phyloP scores from a whole-genome alignment of 108 stramenopile genomes.

The Skeletonema potamos region DNA sequence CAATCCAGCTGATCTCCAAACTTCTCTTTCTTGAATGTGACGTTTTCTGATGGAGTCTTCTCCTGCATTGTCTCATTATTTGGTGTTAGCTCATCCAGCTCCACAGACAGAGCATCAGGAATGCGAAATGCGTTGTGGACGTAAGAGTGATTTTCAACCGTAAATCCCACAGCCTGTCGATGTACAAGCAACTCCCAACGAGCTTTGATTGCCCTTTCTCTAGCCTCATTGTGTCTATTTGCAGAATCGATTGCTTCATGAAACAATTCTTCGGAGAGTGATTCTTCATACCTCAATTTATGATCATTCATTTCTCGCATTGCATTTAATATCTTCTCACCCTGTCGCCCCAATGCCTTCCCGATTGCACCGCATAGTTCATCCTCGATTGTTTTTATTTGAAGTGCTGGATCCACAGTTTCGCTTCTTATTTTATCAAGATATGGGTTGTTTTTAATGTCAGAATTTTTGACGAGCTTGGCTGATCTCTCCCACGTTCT shows the following conservation, averaged over 20 bases:
- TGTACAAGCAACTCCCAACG: slow-evolving; percentile 88
- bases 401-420: slow-evolving; percentile 65
- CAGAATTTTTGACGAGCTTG: slow-evolving; percentile 64
- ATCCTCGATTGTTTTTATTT: slow-evolving; percentile 81
- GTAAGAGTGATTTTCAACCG: slow-evolving; percentile 71
- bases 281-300: slow-evolving; percentile 31
- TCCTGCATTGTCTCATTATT: background rate
- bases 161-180: slow-evolving; percentile 83
- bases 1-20: slow-evolving; percentile 78
- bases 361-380: slow-evolving; percentile 81
- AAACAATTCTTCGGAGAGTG: slow-evolving; percentile 10
- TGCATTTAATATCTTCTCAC: slow-evolving; percentile 58
- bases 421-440: slow-evolving; percentile 67
- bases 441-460: slow-evolving; percentile 55
- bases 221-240: slow-evolving; percentile 57
- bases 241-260: slow-evolving; percentile 44
- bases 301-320: slow-evolving; percentile 58
- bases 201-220: slow-evolving; percentile 61
- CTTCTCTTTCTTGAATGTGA: slow-evolving; percentile 22
- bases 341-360: slow-evolving; percentile 77
- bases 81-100: slow-evolving; percentile 4
- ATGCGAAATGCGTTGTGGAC: slow-evolving; percentile 77
- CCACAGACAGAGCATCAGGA: slow-evolving; percentile 47
- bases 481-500: slow-evolving; percentile 72
- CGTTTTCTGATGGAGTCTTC: background rate